Conservation (phyloP, 768 basidiomycete genomes). For the Collybia sordida region DNA sequence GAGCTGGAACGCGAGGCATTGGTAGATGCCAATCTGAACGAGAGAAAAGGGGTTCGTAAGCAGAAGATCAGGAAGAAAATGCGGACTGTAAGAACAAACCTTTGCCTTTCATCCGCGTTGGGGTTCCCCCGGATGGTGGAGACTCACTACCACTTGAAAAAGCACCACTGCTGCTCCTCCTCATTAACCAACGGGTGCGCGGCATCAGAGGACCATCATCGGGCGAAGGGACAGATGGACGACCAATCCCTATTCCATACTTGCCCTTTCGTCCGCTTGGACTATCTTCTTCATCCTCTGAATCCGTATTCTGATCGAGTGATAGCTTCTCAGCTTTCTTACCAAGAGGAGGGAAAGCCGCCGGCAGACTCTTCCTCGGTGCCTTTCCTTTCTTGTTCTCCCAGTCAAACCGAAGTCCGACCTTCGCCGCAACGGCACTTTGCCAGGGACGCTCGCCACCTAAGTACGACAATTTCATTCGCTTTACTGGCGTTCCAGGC, state of each 20-base stretch:
- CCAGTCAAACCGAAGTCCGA: slow-evolving; percentile 52
- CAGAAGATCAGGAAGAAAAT: slow-evolving; percentile 7
- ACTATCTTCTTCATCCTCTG: slow-evolving; percentile 67
- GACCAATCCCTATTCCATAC: slow-evolving; percentile 69
- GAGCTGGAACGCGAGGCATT: slow-evolving; percentile 45
- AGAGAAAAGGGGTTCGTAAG: slow-evolving; percentile 11
- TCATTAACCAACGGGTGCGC: slow-evolving; percentile 62
- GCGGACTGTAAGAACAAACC: slow-evolving; percentile 30
- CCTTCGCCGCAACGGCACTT: slow-evolving; percentile 72
- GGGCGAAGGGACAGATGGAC: slow-evolving; percentile 36
- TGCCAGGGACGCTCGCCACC: slow-evolving; percentile 72
- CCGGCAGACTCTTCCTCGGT: slow-evolving; percentile 74
- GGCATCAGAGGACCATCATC: slow-evolving; percentile 33
- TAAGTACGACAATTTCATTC: slow-evolving; percentile 57
- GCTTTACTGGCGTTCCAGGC: slow-evolving; percentile 85
- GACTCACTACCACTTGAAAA: slow-evolving; percentile 77
- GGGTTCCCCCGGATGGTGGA: slow-evolving; percentile 55
- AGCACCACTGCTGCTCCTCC: slow-evolving; percentile 79
- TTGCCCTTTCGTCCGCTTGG: slow-evolving; percentile 56
- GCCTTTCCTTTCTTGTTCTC: slow-evolving; percentile 44
- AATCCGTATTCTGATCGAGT: slow-evolving; percentile 50
- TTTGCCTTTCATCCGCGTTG: slow-evolving; percentile 56
- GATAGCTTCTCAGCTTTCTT: slow-evolving; percentile 25
- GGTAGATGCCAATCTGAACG: slow-evolving; percentile 59
- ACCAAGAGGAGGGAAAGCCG: slow-evolving; percentile 55